phyloP scores from a whole-genome alignment of 306 rosid genomes.

The Begonia loranthoides region DNA sequence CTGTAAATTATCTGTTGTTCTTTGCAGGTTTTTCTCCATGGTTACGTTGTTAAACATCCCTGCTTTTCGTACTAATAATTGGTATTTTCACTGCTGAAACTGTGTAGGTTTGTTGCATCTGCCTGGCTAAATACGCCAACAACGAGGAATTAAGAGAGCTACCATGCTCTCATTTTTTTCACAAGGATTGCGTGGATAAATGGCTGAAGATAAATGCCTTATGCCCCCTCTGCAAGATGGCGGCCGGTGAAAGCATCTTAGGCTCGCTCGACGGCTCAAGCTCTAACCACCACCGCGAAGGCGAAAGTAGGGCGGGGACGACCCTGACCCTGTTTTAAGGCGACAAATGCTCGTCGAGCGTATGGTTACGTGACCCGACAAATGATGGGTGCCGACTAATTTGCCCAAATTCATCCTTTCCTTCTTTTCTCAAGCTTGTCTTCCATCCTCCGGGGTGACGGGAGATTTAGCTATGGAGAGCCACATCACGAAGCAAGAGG shows the following conservation, averaged over 20 bases:
- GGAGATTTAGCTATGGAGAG: too few relatives aligned
- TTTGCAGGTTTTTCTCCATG: too few relatives aligned
- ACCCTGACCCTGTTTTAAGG: not conserved
- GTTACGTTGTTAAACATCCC: too few relatives aligned
- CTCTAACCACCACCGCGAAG: slow-evolving; percentile 36
- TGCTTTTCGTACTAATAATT: too few relatives aligned
- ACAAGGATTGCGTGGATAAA: slow-evolving; percentile 89
- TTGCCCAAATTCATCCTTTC: not conserved
- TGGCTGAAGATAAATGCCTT: slow-evolving; percentile 87
- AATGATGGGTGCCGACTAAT: not conserved
- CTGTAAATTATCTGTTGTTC: too few relatives aligned
- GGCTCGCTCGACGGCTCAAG: slow-evolving; percentile 27
- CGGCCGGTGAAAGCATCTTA: slow-evolving; percentile 40
- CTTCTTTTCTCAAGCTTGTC: not conserved
- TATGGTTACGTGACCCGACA: too few relatives aligned
- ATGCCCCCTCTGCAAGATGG: slow-evolving; percentile 90
- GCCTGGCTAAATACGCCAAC: slow-evolving; percentile 73
- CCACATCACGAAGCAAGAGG: too few relatives aligned
- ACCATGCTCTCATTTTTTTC: slow-evolving; percentile 88
- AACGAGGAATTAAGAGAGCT: slow-evolving; percentile 81
- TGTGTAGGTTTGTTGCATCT: slow-evolving; percentile 87
- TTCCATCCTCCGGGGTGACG: not conserved
- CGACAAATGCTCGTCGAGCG: too few relatives aligned
- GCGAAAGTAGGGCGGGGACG: slow-evolving; percentile 16
- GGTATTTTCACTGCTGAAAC: too few relatives aligned